A percentile compares a stretch with the other conserved stretches of the same genome.
Conservation (phyloP, 2,329 filamentous ascomycete genomes). For the Neonectria magnoliae region DNA sequence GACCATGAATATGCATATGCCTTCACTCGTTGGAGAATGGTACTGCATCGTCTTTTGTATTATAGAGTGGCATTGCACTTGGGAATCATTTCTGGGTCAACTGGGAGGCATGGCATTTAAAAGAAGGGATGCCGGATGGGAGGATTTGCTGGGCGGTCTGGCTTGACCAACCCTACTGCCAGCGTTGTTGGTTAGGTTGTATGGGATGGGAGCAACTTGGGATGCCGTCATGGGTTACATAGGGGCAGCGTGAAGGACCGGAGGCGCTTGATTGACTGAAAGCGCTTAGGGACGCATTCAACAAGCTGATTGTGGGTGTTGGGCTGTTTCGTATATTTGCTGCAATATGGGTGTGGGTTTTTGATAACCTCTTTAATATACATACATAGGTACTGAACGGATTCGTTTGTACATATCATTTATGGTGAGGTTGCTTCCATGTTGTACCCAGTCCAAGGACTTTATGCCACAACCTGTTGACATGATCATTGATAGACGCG, state of each 20-base stretch:
- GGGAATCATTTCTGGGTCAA: constrained; percentile 19
- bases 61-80: constrained; percentile 24
- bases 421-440: too few relatives aligned
- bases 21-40: not conserved
- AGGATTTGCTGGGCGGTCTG: not conserved
- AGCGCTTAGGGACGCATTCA: not conserved
- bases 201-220: not conserved
- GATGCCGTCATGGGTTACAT: not conserved
- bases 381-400: not conserved
- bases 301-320: not conserved
- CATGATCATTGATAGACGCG: not conserved
- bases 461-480: not conserved
- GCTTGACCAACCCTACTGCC: not conserved
- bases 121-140: constrained; percentile 12
- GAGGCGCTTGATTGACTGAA: not conserved
- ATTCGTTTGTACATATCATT: not conserved
- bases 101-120: constrained; percentile 21
- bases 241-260: not conserved
- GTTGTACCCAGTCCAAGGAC: too few relatives aligned
- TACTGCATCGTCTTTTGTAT: constrained; percentile 23
- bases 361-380: not conserved
- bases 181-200: not conserved
- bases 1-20: constrained; percentile 60
- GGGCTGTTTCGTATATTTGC: not conserved
- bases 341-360: not conserved